Evolutionary conservation across 768 basidiomycete genomes (phyloP).

Genomic region (Rhodotorula kratochvilovae): DNA sequence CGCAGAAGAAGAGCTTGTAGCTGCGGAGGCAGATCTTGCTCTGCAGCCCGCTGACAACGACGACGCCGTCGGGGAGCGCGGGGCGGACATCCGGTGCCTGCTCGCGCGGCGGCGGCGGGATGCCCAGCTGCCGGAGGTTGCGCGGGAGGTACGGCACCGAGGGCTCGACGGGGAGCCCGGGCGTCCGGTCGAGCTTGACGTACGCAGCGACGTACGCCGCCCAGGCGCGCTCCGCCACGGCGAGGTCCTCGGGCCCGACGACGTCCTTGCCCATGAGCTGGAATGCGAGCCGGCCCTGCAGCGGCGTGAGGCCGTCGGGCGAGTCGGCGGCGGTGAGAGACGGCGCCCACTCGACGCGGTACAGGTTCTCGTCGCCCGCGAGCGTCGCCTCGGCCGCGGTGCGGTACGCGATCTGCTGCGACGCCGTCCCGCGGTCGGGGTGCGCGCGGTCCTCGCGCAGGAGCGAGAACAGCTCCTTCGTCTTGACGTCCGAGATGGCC

Average conservation of each 20-base stretch:
- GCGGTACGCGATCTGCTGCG: conserved; percentile 51
- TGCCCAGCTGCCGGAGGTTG: conserved; percentile 20
- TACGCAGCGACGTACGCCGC: conserved; percentile 51
- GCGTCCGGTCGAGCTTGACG: conserved; percentile 36
- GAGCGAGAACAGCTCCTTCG: conserved; percentile 60
- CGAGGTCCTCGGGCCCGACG: conserved; percentile 50
- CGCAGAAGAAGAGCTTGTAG: conserved; percentile 74
- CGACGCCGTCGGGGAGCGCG: conserved; percentile 43
- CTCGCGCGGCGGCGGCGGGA: conserved; percentile 5
- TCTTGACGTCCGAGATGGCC: conserved; percentile 74
- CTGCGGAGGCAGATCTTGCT: conserved; percentile 70
- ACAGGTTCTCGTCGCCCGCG: conserved; percentile 51
- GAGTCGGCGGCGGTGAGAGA: conserved; percentile 23
- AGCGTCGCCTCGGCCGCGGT: conserved; percentile 49
- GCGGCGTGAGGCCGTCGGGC: neutral
- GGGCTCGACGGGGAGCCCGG: conserved; percentile 7
- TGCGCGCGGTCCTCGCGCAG: conserved; percentile 38
- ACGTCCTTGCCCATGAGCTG: conserved; percentile 52
- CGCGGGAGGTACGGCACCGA: conserved; percentile 62
- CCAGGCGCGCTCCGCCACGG: conserved; percentile 49
- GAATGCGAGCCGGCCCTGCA: conserved; percentile 40
- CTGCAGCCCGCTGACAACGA: conserved; percentile 57
- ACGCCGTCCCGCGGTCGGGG: conserved; percentile 40
- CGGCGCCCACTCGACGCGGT: conserved; percentile 50
- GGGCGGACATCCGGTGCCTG: conserved; percentile 1